Conservation (phyloP, 2,329 filamentous ascomycete species). For the Colletotrichum theobromicola region DNA sequence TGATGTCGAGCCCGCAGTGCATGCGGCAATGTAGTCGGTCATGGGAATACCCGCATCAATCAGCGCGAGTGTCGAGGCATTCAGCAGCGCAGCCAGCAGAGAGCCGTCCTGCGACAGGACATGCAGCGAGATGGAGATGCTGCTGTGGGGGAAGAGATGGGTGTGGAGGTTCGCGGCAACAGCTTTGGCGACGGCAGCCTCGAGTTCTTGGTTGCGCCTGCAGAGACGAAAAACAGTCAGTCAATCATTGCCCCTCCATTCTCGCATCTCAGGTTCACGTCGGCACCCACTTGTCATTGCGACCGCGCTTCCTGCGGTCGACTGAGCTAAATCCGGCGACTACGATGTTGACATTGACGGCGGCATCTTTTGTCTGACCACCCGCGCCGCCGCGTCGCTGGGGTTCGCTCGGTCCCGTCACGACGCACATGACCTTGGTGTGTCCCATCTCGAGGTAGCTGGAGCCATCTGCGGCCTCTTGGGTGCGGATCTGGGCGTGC, state of each 20-base stretch:
- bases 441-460: constrained; percentile 97
- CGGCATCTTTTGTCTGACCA: constrained; percentile 55
- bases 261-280: not conserved
- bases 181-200: constrained; percentile 78
- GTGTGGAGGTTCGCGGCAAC: constrained; percentile 82
- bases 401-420: constrained; percentile 82
- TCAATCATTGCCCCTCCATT: not conserved
- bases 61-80: constrained; percentile 88
- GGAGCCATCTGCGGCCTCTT: constrained; percentile 90
- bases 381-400: constrained; percentile 35
- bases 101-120: constrained; percentile 91
- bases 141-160: constrained; percentile 86
- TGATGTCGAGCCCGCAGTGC: constrained; percentile 82
- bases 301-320: constrained; percentile 78
- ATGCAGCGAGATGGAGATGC: constrained; percentile 83
- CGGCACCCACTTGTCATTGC: constrained; percentile 75
- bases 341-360: constrained; percentile 81
- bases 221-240: not conserved
- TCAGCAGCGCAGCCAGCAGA: constrained; percentile 86
- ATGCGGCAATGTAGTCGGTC: constrained; percentile 88
- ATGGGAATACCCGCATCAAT: constrained; percentile 96
- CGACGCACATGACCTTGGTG: constrained; percentile 93
- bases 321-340: constrained; percentile 88
- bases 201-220: constrained; percentile 82
- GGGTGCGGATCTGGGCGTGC: constrained; percentile 88